phyloP scores from a whole-genome alignment of 164 flowering plant genomes.

The Piper betle region DNA sequence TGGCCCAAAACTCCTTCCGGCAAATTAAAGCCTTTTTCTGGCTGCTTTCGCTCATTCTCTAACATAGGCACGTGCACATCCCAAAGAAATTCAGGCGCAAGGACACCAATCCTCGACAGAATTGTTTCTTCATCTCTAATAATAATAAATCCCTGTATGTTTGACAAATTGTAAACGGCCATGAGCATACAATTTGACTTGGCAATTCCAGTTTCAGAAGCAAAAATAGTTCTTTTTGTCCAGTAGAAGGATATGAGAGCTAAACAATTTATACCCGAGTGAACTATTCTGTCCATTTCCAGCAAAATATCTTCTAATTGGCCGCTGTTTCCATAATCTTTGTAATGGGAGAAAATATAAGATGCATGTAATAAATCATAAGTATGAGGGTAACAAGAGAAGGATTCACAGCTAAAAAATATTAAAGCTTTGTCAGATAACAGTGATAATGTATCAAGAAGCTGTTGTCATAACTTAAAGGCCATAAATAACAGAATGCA shows the following conservation, averaged over 20 bases:
- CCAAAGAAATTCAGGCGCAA: constrained; percentile 87
- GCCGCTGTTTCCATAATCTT: constrained; percentile 45
- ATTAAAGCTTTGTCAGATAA: not conserved
- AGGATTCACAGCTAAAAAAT: constrained; percentile 81
- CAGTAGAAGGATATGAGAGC: not conserved
- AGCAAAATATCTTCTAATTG: constrained; percentile 70
- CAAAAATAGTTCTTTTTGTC: no score
- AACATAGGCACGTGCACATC: constrained; percentile 43
- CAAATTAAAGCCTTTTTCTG: constrained; percentile 58
- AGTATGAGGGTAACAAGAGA: constrained; percentile 91
- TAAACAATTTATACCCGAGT: constrained; percentile 51
- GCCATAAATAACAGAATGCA: no score
- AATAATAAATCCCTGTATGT: constrained; percentile 68
- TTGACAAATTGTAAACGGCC: not conserved
- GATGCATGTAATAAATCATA: constrained; percentile 83
- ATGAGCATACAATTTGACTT: not conserved
- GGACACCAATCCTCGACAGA: constrained; percentile 38
- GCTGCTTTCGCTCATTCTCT: constrained; percentile 40
- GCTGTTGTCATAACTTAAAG: not conserved
- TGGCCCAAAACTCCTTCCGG: constrained; percentile 86
- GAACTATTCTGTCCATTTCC: constrained; percentile 80
- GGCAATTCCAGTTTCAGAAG: not conserved
- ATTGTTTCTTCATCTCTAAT: constrained; percentile 64
- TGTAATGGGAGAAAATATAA: constrained; percentile 63
- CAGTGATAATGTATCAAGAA: not conserved